Base-by-base conservation (phyloP, 495 filamentous ascomycete species). In the Penicillium crystallinum region DNA sequence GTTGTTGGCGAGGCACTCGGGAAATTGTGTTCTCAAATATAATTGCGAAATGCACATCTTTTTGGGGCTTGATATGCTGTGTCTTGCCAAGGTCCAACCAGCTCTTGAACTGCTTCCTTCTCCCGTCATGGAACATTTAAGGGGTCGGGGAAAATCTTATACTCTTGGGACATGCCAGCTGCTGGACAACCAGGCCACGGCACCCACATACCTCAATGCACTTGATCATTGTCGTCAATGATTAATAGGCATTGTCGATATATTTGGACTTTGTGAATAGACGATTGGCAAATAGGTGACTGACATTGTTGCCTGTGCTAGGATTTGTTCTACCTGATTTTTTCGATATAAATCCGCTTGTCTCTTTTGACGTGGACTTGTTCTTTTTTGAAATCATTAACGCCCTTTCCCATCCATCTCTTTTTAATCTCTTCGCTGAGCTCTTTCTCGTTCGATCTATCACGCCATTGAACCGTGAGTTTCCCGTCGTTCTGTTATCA, bases 381-480 rank as follows among this genome's bases (percentile, higher is more conserved):
- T 56, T 44, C 48, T 54, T 45, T 56, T 17, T 36, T 5, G n/a
- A 15, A 56, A 61, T 55, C 60, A 29, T 57, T 55, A 52, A 62
- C 37, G 30, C 51, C 19, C 49, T 43, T 52, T 51, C 23, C 40
- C 38, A 15, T 36, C 37, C 17, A 45, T 47, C 56, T 51, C 35
- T 35, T 37, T n/a, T 53, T 55, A 57, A 59, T 59, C 46, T 34
- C 48, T 46, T 29, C 45, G 38, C 42, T 46, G 52, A 51, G 51
- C 29, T 21, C 42, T 42, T 53, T 64, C 10, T 61, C 53, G 46
- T 46, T 53, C 52, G 60, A 64, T 55, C 67, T 62, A 54, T 61
- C 66, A 61, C 56, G 54, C 62, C 59, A 56, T 64, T 18, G 58
- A 69, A 64, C 54, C 65, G 72, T 75, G 68, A 54, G 70, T 72